Evolutionary conservation across 768 basidiomycete species (phyloP).

Genomic region (Amanita pseudoporphyria): DNA sequence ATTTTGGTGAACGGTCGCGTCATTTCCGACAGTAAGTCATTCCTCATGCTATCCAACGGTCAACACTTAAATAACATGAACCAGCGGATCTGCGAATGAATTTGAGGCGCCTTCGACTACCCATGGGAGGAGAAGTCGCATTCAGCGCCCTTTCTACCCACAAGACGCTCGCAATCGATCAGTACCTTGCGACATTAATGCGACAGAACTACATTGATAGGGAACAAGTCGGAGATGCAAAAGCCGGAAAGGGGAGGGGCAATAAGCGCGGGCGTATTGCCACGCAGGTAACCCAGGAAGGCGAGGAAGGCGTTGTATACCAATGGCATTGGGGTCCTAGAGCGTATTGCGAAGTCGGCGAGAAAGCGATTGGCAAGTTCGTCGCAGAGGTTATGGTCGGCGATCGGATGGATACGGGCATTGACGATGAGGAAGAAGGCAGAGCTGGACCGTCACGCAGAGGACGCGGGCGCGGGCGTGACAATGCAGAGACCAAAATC

Average conservation of each 20-base stretch:
- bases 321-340: slow-evolving; percentile 88
- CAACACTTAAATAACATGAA: not conserved
- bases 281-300: slow-evolving; percentile 29
- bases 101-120: slow-evolving; percentile 61
- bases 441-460: slow-evolving; percentile 15
- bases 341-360: slow-evolving; percentile 76
- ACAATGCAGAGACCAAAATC: slow-evolving; percentile 26
- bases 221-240: slow-evolving; percentile 35
- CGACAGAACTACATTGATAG: slow-evolving; percentile 78
- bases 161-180: slow-evolving; percentile 47
- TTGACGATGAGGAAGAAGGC: slow-evolving; percentile 27
- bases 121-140: slow-evolving; percentile 34
- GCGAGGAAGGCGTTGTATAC: slow-evolving; percentile 30
- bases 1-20: slow-evolving; percentile 75
- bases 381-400: slow-evolving; percentile 73
- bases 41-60: not conserved
- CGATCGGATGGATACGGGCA: slow-evolving; percentile 20
- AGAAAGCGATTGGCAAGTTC: slow-evolving; percentile 64
- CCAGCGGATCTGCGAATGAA: slow-evolving; percentile 65
- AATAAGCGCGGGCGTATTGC: slow-evolving; percentile 45
- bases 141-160: slow-evolving; percentile 42
- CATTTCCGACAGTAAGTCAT: slow-evolving; percentile 62
- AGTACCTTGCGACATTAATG: slow-evolving; percentile 52
- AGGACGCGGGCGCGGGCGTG: slow-evolving; percentile 12
- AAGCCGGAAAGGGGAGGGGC: slow-evolving; percentile 25